Percentiles rank a stretch among this genome's conserved stretches.
Conservation (phyloP, 2,329 filamentous ascomycete genomes). For the Graphium sp. region DNA sequence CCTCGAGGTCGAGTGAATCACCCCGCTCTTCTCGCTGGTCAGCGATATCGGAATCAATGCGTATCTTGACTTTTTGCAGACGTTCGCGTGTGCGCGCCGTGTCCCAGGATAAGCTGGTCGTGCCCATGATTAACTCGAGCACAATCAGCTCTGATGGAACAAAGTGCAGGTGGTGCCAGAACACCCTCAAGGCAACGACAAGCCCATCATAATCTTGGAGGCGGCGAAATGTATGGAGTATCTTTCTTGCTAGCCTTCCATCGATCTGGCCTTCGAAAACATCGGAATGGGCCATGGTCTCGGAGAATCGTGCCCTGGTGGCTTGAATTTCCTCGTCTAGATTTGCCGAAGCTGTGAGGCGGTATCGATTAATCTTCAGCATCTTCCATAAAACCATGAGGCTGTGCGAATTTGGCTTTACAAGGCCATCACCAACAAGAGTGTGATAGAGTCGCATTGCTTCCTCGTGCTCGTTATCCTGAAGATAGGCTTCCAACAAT, state of each 20-base stretch:
- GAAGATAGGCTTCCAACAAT: constrained; percentile 49
- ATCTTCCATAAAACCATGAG: constrained; percentile 52
- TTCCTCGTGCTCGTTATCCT: constrained; percentile 34
- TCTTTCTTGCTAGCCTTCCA: constrained; percentile 27
- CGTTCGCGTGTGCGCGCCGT: constrained; percentile 19
- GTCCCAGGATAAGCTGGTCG: constrained; percentile 24
- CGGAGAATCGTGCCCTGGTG: constrained; percentile 25
- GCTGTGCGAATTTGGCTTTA: constrained; percentile 50
- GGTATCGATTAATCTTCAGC: constrained; percentile 30
- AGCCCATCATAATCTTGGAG: constrained; percentile 25
- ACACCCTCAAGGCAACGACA: constrained; percentile 24
- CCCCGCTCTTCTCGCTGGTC: constrained; percentile 7
- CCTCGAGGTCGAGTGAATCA: constrained; percentile 10
- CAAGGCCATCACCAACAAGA: constrained; percentile 28
- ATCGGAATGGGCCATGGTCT: constrained; percentile 28
- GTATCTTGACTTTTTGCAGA: constrained; percentile 22
- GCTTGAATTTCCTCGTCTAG: constrained; percentile 13
- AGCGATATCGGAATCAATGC: constrained; percentile 20
- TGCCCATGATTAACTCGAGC: constrained; percentile 27
- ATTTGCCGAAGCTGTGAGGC: constrained; percentile 14
- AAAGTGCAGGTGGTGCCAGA: constrained; percentile 25
- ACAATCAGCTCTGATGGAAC: constrained; percentile 25
- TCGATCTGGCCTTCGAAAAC: constrained; percentile 24
- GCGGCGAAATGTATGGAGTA: constrained; percentile 32
- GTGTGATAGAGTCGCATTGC: constrained; percentile 38